Evolutionary conservation across 495 filamentous ascomycete species (phyloP), one percentile per base, ranked within the genome.

Genomic region (Penicillium nucicola): DNA sequence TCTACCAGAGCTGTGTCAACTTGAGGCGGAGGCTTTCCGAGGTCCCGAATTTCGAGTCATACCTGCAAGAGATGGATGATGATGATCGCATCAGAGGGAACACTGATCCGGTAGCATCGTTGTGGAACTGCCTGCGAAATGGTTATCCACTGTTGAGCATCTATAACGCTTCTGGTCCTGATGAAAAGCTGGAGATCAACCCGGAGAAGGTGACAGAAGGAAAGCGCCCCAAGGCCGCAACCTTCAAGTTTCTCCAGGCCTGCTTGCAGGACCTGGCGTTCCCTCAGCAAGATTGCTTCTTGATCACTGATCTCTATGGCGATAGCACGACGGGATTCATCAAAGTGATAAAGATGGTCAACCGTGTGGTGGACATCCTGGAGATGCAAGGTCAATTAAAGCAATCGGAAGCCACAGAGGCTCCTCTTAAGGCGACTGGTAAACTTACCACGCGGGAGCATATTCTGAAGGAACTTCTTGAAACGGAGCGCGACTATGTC

Each of bases 401-500:
- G 60, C 68, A 61, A 42, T 77, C 60, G 58, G 77, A 64, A 45
- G 74, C 70, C 22, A 69, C 72, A 17, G 56, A 70, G 6, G 68
- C 76, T 37, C 68, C 70, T 2, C 66, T 37, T 67, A 77, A 50
- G 65, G 60, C 64, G 28, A 45, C 57, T 42, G 70, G 69, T 30
- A 79, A 86, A 46, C 68, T 90, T 58, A 93, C 88, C 42, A 89
- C 90, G 61, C 78, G 90, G 34, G 85, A 96, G 48, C 85, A 95
- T 59, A 86, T 97, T 51, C 81, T 98, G 25, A 82, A 87, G 56
- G 93, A 98, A 64, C 70, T 98, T 39, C 83, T 98, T 39, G 88
- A 89, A 57, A 97, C 92, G 4, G 93, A 98, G 66, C 85, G 93
- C 34, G 95, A 96, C 64, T 98, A 98, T 55, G 95, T 97, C n/a